Conservation (phyloP, 1,284 basidiomycete genomes). For the Grifola frondosa region DNA sequence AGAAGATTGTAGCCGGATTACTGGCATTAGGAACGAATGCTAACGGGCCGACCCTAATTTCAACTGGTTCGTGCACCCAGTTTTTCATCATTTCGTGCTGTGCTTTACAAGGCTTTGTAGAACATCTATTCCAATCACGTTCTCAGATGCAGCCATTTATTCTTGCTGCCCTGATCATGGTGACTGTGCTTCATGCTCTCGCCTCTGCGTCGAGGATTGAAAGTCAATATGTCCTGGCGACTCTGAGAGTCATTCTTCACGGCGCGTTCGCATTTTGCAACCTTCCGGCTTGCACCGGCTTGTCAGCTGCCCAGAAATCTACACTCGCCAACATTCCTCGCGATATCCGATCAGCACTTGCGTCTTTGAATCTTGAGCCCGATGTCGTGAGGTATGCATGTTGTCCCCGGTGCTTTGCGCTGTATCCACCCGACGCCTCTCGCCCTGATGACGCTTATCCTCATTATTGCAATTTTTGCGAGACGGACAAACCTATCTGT, state of each 20-base stretch:
- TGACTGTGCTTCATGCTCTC: conserved; percentile 2
- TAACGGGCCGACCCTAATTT: no score
- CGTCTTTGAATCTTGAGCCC: conserved; percentile 7
- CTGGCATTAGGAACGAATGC: not conserved
- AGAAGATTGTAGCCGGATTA: not conserved
- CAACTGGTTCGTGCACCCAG: no score
- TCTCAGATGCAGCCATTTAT: conserved; percentile 1
- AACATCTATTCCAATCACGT: not conserved
- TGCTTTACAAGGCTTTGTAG: not conserved
- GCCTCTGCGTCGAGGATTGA: not conserved
- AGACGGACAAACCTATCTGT: conserved; percentile 1
- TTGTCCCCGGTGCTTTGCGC: conserved; percentile 8
- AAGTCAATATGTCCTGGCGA: not conserved
- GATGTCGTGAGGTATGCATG: conserved; percentile 6
- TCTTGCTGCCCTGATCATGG: conserved; percentile 1
- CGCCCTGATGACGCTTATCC: conserved; percentile 5
- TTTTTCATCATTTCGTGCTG: not conserved
- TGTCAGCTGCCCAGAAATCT: not conserved
- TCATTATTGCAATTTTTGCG: not conserved
- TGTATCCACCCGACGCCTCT: conserved; percentile 1
- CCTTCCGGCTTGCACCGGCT: not conserved
- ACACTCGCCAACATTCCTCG: not conserved
- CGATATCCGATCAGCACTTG: conserved; percentile 8
- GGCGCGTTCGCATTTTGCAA: no score
- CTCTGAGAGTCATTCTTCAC: not conserved